These are phyloP conservation scores for Coemansia sp. DNA, from an alignment of 192 early-diverging fungal species.

Conservation along the genomic window DNA sequence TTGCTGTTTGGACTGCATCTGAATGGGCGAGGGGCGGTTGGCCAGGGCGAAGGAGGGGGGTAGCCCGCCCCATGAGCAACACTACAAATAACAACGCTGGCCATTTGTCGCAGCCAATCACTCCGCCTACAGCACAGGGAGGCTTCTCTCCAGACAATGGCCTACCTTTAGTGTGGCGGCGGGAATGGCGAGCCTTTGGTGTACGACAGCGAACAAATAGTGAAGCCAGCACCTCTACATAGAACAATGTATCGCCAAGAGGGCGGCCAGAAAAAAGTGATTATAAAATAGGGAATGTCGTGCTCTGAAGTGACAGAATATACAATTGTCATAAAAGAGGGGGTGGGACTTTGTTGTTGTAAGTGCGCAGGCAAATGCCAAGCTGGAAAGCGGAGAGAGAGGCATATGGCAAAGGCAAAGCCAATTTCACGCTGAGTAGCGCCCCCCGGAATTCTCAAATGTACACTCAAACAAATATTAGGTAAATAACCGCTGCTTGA, in stretches of 20 bases:
- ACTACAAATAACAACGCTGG: background rate
- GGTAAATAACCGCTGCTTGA: background rate
- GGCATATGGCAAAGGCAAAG: conserved; percentile 2
- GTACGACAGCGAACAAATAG: background rate
- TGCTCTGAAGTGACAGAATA: conserved; percentile 1
- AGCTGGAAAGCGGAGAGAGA: conserved; percentile 9
- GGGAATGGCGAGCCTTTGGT: background rate
- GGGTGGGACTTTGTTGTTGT: background rate
- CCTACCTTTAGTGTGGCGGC: background rate
- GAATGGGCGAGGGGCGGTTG: background rate
- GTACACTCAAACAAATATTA: background rate
- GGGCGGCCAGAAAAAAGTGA: conserved; percentile 2
- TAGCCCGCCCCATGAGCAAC: background rate
- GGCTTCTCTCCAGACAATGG: conserved; percentile 9
- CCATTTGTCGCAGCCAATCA: background rate
- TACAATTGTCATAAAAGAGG: background rate
- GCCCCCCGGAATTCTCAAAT: background rate
- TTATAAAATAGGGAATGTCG: background rate
- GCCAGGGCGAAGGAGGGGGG: background rate
- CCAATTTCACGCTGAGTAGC: conserved; percentile 16
- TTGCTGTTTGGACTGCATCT: conserved; percentile 1
- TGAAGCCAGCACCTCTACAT: conserved; percentile 19
- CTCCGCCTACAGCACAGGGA: background rate
- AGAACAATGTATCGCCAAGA: conserved; percentile 33
- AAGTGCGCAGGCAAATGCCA: background rate